These are phyloP conservation scores for Primulina eburnea DNA, from an alignment of 257 asterid genomes.

Conservation along the genomic window DNA sequence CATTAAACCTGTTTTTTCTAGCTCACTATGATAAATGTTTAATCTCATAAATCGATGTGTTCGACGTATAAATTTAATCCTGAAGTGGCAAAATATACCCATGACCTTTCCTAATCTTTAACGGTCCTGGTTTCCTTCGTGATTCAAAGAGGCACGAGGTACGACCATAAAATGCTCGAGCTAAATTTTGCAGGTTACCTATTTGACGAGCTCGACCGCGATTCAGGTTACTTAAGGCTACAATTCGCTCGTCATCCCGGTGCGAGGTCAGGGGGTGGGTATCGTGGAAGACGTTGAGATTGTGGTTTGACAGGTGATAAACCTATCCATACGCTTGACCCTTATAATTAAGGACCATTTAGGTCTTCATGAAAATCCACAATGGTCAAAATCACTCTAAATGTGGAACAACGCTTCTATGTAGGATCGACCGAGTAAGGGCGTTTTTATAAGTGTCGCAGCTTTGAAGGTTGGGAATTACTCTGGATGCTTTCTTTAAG, in stretches of 20 bases:
- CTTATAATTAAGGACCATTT: slow-evolving; percentile 30
- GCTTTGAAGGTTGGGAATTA: neutral
- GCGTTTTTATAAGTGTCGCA: neutral
- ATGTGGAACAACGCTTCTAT: slow-evolving; percentile 46
- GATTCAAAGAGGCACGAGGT: slow-evolving; percentile 10
- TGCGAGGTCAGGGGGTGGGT: slow-evolving; percentile 61
- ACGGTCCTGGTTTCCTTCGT: neutral
- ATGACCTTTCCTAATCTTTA: neutral
- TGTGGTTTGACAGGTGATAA: slow-evolving; percentile 57
- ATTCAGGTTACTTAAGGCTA: slow-evolving; percentile 45
- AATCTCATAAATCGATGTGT: neutral
- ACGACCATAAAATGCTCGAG: slow-evolving; percentile 38
- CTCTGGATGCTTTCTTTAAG: neutral
- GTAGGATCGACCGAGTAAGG: slow-evolving; percentile 43
- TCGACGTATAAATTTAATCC: neutral
- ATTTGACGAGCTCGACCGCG: slow-evolving; percentile 60
- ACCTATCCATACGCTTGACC: slow-evolving; percentile 41
- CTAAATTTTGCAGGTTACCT: slow-evolving; percentile 68
- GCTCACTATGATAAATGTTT: neutral
- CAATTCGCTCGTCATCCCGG: slow-evolving; percentile 67
- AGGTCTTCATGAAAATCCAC: slow-evolving; percentile 27
- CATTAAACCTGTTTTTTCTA: neutral
- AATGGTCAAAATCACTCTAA: slow-evolving; percentile 37
- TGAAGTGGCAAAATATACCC: neutral
- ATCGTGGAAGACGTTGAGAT: slow-evolving; percentile 47